Percentiles rank a stretch among this genome's conserved stretches.
phyloP scores from a whole-genome alignment of 257 asterid genomes.

The Salvia miltiorrhiza region DNA sequence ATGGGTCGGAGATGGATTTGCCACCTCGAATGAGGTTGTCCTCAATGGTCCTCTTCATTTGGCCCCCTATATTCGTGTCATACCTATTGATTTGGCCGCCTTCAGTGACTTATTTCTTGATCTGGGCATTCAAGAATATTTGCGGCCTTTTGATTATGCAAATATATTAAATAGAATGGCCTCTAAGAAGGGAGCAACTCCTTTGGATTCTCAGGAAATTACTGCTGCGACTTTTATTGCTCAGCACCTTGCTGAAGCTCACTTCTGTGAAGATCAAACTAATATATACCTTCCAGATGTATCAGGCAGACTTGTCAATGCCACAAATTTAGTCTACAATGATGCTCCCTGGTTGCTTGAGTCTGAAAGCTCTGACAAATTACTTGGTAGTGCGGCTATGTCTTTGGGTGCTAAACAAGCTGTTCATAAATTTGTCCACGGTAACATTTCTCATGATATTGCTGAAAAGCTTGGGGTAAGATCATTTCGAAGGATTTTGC shows the following conservation, averaged over 20 bases:
- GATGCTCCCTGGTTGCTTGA: constrained; percentile 99
- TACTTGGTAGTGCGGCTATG: constrained; percentile 46
- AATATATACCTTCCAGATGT: constrained; percentile 79
- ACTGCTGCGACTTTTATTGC: constrained; percentile 83
- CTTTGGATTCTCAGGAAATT: constrained; percentile 77
- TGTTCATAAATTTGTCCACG: constrained; percentile 80
- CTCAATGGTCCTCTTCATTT: constrained; percentile 93
- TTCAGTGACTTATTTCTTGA: constrained; percentile 85
- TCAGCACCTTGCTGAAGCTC: constrained; percentile 87
- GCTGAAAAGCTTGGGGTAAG: constrained; percentile 98
- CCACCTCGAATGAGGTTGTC: constrained; percentile 84
- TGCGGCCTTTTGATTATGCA: constrained; percentile 80
- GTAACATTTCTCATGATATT: constrained; percentile 90
- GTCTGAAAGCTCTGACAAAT: constrained; percentile 55
- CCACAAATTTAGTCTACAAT: constrained; percentile 69
- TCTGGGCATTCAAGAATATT: constrained; percentile 72
- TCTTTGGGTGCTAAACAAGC: constrained; percentile 52
- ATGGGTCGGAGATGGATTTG: constrained; percentile 99
- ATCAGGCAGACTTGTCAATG: constrained; percentile 63
- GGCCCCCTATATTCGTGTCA: constrained; percentile 91
- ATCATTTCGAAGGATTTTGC: constrained; percentile 83
- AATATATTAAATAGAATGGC: constrained; percentile 77
- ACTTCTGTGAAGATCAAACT: constrained; percentile 49
- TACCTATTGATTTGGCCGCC: constrained; percentile 88
- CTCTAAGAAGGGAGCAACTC: constrained; percentile 55